Evolutionary conservation across 768 basidiomycete species (phyloP).

Genomic region (Fistulinella prunicolor): DNA sequence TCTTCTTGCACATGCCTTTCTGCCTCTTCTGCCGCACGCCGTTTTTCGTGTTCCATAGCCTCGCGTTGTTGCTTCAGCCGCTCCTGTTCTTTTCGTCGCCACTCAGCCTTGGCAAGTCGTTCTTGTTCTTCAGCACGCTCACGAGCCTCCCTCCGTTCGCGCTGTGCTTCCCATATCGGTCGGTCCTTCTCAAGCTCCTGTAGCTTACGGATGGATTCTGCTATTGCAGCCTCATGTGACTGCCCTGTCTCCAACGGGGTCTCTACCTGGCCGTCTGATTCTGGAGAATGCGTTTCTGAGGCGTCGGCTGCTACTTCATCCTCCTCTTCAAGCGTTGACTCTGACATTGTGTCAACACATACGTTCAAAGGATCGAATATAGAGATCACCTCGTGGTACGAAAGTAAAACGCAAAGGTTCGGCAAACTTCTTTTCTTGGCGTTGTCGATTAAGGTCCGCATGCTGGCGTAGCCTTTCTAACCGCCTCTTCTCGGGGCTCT

Average conservation of each 20-base stretch:
- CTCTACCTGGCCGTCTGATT: neutral
- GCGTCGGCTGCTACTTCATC: slow-evolving; percentile 3
- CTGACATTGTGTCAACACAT: slow-evolving; percentile 9
- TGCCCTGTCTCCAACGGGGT: slow-evolving; percentile 35
- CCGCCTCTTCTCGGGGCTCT: slow-evolving; percentile 42
- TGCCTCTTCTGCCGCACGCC: slow-evolving; percentile 24
- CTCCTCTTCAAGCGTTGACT: slow-evolving; percentile 12
- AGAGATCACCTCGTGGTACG: slow-evolving; percentile 17
- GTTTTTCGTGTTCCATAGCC: slow-evolving; percentile 24
- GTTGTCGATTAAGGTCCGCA: slow-evolving; percentile 36
- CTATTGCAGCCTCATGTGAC: slow-evolving; percentile 43
- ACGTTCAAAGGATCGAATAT: neutral
- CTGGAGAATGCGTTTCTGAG: slow-evolving; percentile 6
- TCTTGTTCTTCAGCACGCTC: slow-evolving; percentile 46
- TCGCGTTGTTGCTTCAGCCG: slow-evolving; percentile 23
- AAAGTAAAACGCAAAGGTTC: slow-evolving; percentile 33
- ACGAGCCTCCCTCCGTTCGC: slow-evolving; percentile 41
- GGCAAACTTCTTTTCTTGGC: slow-evolving; percentile 39
- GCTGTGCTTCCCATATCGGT: slow-evolving; percentile 59
- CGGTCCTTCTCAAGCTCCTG: slow-evolving; percentile 64
- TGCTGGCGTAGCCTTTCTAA: slow-evolving; percentile 39
- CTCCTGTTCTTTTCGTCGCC: slow-evolving; percentile 32
- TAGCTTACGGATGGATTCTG: slow-evolving; percentile 64
- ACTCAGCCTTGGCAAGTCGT: slow-evolving; percentile 34
- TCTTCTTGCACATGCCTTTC: slow-evolving; percentile 34